A percentile compares a stretch with the other conserved stretches of the same genome.
phyloP scores from a whole-genome alignment of 179 eudicot genomes.

The Pouteria campechiana region DNA sequence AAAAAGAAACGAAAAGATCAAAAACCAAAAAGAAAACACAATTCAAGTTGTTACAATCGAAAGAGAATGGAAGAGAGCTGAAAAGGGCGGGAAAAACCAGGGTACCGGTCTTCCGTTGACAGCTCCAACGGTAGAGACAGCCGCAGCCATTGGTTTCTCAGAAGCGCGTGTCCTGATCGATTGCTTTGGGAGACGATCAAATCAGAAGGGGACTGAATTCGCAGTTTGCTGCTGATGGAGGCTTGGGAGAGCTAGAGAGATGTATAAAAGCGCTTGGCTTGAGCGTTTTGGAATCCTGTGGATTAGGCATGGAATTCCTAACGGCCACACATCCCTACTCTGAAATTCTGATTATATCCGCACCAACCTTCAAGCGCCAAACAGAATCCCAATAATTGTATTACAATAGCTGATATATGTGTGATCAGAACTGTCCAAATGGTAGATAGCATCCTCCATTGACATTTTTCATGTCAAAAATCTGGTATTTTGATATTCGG shows the following conservation, averaged over 20 bases:
- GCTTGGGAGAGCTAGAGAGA: slow-evolving; percentile 1
- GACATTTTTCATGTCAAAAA: too few relatives aligned
- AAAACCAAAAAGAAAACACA: too few relatives aligned
- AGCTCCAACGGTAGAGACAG: slow-evolving; percentile 69
- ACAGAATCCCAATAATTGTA: too few relatives aligned
- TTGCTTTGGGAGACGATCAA: not conserved
- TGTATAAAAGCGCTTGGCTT: slow-evolving; percentile 10
- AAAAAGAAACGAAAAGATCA: too few relatives aligned
- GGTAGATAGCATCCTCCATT: too few relatives aligned
- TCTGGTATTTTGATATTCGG: too few relatives aligned
- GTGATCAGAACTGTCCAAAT: too few relatives aligned
- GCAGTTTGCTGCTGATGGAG: not conserved
- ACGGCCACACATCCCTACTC: slow-evolving; percentile 89
- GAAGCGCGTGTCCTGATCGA: slow-evolving; percentile 3
- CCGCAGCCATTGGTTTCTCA: slow-evolving; percentile 47
- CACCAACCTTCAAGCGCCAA: too few relatives aligned
- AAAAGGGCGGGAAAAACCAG: not conserved
- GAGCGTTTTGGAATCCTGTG: slow-evolving; percentile 13
- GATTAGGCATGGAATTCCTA: slow-evolving; percentile 31
- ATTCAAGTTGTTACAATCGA: too few relatives aligned
- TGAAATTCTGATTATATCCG: too few relatives aligned
- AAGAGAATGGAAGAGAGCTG: not conserved
- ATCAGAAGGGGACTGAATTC: not conserved
- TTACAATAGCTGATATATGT: too few relatives aligned
- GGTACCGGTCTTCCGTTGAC: slow-evolving; percentile 64